These are phyloP conservation scores for Pyrus bretschneideri DNA, from an alignment of 306 rosid genomes.

Conservation along the genomic window DNA sequence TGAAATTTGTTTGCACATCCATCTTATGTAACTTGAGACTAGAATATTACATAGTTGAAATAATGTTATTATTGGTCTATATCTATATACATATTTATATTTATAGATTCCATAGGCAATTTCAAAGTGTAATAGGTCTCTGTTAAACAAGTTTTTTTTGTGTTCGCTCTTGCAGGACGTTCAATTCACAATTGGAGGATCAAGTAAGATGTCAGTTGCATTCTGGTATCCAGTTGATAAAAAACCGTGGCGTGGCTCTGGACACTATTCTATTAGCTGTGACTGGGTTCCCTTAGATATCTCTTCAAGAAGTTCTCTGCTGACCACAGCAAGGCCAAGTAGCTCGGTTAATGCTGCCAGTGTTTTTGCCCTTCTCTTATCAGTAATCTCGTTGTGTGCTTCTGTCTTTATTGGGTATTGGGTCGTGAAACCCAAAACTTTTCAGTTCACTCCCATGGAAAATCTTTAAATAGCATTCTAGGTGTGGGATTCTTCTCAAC, in stretches of 20 bases:
- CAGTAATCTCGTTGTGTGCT: slow-evolving; percentile 79
- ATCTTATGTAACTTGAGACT: background rate
- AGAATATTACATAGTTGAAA: background rate
- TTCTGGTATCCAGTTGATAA: slow-evolving; percentile 86
- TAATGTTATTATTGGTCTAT: background rate
- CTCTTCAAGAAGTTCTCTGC: slow-evolving; percentile 36
- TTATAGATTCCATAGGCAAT: background rate
- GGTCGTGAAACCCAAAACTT: slow-evolving; percentile 38
- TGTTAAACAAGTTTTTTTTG: too few species aligned
- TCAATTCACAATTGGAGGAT: slow-evolving; percentile 70
- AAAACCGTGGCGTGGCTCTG: slow-evolving; percentile 86
- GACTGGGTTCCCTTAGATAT: slow-evolving; percentile 86
- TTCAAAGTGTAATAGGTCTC: background rate
- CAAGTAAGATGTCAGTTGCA: slow-evolving; percentile 84
- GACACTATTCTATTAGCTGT: slow-evolving; percentile 77
- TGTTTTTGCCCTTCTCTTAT: slow-evolving; percentile 71
- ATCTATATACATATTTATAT: background rate
- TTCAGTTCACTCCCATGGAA: slow-evolving; percentile 54
- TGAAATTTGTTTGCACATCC: background rate
- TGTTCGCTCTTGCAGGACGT: slow-evolving; percentile 56
- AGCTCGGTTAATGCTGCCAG: slow-evolving; percentile 54
- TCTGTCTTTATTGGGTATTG: slow-evolving; percentile 66
- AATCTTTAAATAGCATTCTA: slow-evolving; percentile 45
- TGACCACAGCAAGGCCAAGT: slow-evolving; percentile 20
- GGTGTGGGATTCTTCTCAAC: slow-evolving; percentile 11